Evolutionary conservation across 345 rosid genomes (phyloP), one percentile per base, ranked within the genome.

Genomic region (Eucalyptus victrix): DNA sequence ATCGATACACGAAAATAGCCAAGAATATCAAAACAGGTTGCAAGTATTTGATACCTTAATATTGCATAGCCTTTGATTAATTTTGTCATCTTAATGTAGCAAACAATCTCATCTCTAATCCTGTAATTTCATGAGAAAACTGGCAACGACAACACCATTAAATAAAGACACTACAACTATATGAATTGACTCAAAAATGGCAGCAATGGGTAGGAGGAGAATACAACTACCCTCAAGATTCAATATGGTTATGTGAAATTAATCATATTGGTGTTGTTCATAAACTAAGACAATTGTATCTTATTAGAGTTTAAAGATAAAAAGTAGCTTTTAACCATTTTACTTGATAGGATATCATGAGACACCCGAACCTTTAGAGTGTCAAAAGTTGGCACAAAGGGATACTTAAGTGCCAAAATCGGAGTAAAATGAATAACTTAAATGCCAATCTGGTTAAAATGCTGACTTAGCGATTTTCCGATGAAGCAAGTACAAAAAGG

Each of bases 401-500:
- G 49, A 49, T 12, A 49, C 5, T 47, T 49, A 49, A 49, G 49
- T 49, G 18, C 16, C 18, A 5, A 49, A 49, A 49, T 49, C 7
- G 18, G 18, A 49, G 51, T 49, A 49, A 49, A 47, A 47, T 47
- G 49, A 47, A 49, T 49, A 0, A 49, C 15, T 49, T 14, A 49
- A 49, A 6, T 49, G 51, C 1, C 18, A 49, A 49, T 49, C 1
- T 0, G 1, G 18, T 6, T 7, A 49, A 15, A 15, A 15, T 49
- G 18, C 7, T 5, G 51, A 5, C 17, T 1, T 49, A 14, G 51
- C 6, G 17, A 49, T 49, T 49, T 49, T 49, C 2, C 7, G 7
- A 6, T 1, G 6, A 15, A 49, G 18, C 1, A 15, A 49, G 18
- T 5, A 49, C 18, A 49, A 49, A 49, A 49, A 0, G 1, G 6